Evolutionary conservation across 2,329 filamentous ascomycete species (phyloP).

Genomic region (Gyromitra esculenta): DNA sequence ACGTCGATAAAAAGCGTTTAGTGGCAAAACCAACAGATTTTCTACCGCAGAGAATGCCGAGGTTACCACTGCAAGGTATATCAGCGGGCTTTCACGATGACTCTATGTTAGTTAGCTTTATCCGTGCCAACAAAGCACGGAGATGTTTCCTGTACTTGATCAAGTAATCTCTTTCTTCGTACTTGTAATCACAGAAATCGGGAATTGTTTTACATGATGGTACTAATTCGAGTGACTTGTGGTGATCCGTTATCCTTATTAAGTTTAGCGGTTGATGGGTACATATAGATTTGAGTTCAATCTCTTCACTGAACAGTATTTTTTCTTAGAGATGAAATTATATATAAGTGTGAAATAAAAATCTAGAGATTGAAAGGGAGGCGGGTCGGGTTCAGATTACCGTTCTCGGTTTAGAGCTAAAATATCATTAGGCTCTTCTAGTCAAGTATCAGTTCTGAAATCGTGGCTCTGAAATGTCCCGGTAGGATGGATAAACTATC

Average conservation of each 20-base stretch:
- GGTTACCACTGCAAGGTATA: constrained; percentile 9
- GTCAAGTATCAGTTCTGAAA: neutral
- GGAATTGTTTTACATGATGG: neutral
- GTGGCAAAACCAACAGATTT: constrained; percentile 1
- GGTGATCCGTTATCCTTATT: constrained; percentile 4
- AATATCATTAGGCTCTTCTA: constrained; percentile 7
- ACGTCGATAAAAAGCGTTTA: constrained; percentile 10
- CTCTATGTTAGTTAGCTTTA: constrained; percentile 19
- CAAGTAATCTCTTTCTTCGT: constrained; percentile 6
- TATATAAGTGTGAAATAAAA: neutral
- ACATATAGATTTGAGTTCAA: neutral
- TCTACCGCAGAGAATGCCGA: neutral
- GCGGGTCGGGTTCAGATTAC: neutral
- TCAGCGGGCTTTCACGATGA: neutral
- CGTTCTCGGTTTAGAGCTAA: constrained; percentile 4
- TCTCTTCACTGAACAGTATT: neutral
- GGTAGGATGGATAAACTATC: constrained; percentile 32
- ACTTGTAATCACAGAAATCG: neutral
- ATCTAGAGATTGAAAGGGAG: neutral
- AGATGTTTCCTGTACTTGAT: neutral
- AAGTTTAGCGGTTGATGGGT: neutral
- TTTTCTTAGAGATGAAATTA: neutral
- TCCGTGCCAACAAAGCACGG: constrained; percentile 10
- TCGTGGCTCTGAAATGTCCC: constrained; percentile 11
- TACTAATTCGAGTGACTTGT: constrained; percentile 31